Evolutionary conservation across 306 rosid genomes (phyloP), one percentile per base, ranked within the genome.

Genomic region (Acmispon strigosus): DNA sequence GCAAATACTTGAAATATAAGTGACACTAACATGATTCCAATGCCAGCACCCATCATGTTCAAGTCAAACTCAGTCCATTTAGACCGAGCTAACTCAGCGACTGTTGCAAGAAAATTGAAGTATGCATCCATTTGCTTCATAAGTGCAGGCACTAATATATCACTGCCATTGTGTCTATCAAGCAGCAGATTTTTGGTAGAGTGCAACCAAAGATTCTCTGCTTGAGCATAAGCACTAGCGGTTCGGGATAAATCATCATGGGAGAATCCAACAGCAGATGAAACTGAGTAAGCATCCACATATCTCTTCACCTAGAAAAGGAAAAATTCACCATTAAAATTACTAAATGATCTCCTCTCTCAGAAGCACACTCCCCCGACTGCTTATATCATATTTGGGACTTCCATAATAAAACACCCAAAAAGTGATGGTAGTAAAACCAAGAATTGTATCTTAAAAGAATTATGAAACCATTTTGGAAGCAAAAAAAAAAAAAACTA

Each of bases 21-120:
- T 27, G 98, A 87, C 14, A 85, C 19, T 55, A 91, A 27, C 97
- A 94, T 86, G 72, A 91, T 69, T 81, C 86, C 81, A 18, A 91
- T 85, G 72, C 98, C 98, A 76, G 78, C 16, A 43, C 82, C 86
- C 98, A 94, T 94, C 88, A 87, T 79, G 58, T 56, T 84, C 52
- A 94, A 82, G 82, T 90, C 85, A 87, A 94, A 94, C 85, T 94
- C 97, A 0, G 95, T 94, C 98, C 98, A 94, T 79, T 94, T 94
- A 53, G 92, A 86, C 61, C 98, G 97, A 56, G 98, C 98, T 58
- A 90, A 89, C 81, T 90, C 96, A 12, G 95, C 92, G 10, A 90
- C 86, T 6, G 82, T 83, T 62, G 87, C 70, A 62, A 90, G 86
- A 70, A 94, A 94, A 73, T 75, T 76, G 57, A 85, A 76, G 77